These are phyloP conservation scores for Debaryomyces nepalensis DNA, from an alignment of 1,139 yeast species.

Conservation along the genomic window DNA sequence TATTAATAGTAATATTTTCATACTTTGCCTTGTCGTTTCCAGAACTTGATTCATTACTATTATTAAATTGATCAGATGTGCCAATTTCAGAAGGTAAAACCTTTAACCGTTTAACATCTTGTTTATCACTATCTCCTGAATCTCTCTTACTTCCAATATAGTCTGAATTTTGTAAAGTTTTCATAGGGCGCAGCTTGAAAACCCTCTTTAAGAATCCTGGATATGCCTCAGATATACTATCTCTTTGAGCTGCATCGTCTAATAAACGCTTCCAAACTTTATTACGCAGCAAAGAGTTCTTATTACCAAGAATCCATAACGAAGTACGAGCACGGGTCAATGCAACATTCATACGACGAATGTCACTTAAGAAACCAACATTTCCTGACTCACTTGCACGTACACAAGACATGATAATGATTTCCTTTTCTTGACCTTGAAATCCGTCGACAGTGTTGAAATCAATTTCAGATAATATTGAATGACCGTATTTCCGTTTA, in stretches of 20 bases:
- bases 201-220: constrained; percentile 41
- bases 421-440: constrained; percentile 97
- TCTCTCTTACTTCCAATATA: constrained; percentile 1
- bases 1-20: too few species aligned
- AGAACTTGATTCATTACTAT: neutral
- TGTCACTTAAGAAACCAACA: constrained; percentile 88
- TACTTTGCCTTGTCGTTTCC: neutral
- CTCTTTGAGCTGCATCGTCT: constrained; percentile 61
- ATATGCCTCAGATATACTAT: constrained; percentile 35
- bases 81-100: neutral
- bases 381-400: constrained; percentile 72
- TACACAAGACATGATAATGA: constrained; percentile 92
- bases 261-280: constrained; percentile 72
- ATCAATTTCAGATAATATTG: constrained; percentile 70
- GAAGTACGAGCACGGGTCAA: constrained; percentile 92
- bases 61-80: neutral
- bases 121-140: neutral
- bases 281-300: constrained; percentile 61
- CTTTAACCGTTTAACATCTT: neutral
- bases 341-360: constrained; percentile 95
- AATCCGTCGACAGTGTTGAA: constrained; percentile 97
- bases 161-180: neutral
- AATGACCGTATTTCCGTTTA: constrained; percentile 59
- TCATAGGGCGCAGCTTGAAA: neutral
- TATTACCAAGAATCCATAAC: constrained; percentile 89